phyloP scores from a whole-genome alignment of 2,329 filamentous ascomycete species.

The Calonectria hongkongensis region DNA sequence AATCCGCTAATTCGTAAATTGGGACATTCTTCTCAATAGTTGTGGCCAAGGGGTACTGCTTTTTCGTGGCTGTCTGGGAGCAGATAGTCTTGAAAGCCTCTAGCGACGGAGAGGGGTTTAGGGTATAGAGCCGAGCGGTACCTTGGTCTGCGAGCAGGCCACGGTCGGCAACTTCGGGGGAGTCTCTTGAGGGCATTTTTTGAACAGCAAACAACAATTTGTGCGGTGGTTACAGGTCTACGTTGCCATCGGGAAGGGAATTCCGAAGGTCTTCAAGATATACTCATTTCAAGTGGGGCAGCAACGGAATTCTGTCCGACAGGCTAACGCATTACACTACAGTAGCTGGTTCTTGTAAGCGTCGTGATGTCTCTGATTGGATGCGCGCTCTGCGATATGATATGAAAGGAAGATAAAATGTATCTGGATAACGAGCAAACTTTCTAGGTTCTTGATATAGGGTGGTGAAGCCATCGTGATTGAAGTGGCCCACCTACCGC shows the following conservation, averaged over 20 bases:
- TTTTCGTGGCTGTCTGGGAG: constrained; percentile 59
- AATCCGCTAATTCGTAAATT: constrained; percentile 69
- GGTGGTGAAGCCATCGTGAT: constrained; percentile 10
- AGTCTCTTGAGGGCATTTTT: constrained; percentile 39
- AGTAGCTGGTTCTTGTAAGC: constrained; percentile 4
- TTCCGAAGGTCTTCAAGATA: constrained; percentile 35
- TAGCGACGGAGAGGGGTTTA: constrained; percentile 60
- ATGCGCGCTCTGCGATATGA: background rate
- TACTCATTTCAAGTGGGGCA: constrained; percentile 36
- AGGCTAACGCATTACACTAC: background rate
- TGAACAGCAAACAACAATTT: background rate
- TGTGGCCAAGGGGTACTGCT: constrained; percentile 68
- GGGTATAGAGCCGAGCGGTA: constrained; percentile 49
- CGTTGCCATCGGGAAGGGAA: constrained; percentile 34
- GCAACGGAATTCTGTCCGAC: constrained; percentile 40
- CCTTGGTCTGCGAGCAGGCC: constrained; percentile 36
- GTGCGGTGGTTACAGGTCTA: constrained; percentile 26
- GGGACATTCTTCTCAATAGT: constrained; percentile 71
- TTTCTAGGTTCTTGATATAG: too few species aligned
- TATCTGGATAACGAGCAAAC: background rate
- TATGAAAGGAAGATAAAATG: background rate
- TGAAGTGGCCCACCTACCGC: background rate
- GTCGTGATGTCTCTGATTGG: constrained; percentile 28
- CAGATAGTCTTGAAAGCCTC: constrained; percentile 67
- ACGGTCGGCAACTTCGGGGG: background rate